These are phyloP conservation scores for Fistulifera pelliculosa DNA, from an alignment of 108 stramenopile genomes.

Conservation along the genomic window DNA sequence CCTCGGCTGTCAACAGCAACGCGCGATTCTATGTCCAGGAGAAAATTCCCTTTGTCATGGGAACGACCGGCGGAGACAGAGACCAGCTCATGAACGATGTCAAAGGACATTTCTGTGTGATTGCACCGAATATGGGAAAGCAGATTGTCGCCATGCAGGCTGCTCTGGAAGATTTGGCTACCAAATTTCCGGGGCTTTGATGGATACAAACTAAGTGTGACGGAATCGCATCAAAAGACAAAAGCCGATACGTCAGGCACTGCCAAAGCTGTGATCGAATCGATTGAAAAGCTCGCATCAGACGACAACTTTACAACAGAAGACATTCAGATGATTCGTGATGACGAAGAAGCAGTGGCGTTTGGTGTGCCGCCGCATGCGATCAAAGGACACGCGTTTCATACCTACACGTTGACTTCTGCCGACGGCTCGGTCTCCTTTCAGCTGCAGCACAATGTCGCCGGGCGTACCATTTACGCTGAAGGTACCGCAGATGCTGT, in stretches of 20 bases:
- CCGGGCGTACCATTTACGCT: constrained; percentile 93
- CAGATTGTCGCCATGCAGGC: constrained; percentile 99
- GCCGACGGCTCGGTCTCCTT: constrained; percentile 89
- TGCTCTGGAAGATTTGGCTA: constrained; percentile 84
- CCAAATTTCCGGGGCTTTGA: constrained; percentile 85
- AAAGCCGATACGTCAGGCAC: constrained; percentile 98
- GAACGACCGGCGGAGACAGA: constrained; percentile 91
- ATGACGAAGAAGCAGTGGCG: constrained; percentile 67
- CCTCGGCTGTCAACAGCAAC: constrained; percentile 92
- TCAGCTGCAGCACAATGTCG: constrained; percentile 95
- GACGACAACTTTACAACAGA: constrained; percentile 70
- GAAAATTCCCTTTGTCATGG: constrained; percentile 90
- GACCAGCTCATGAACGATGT: constrained; percentile 72
- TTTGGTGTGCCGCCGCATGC: constrained; percentile 92
- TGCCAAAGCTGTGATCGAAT: constrained; percentile 90
- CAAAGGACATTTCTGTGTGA: constrained; percentile 79
- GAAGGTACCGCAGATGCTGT: constrained; percentile 98
- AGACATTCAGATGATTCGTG: constrained; percentile 87
- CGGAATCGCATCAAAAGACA: constrained; percentile 92
- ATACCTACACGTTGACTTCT: constrained; percentile 92
- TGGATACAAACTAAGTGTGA: constrained; percentile 87
- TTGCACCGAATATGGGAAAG: constrained; percentile 99
- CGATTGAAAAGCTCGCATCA: constrained; percentile 58
- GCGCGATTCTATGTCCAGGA: constrained; percentile 79
- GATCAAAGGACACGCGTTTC: constrained; percentile 94